These are phyloP conservation scores for Boletus tomentosulus DNA, from an alignment of 768 basidiomycete genomes.

Conservation along the genomic window DNA sequence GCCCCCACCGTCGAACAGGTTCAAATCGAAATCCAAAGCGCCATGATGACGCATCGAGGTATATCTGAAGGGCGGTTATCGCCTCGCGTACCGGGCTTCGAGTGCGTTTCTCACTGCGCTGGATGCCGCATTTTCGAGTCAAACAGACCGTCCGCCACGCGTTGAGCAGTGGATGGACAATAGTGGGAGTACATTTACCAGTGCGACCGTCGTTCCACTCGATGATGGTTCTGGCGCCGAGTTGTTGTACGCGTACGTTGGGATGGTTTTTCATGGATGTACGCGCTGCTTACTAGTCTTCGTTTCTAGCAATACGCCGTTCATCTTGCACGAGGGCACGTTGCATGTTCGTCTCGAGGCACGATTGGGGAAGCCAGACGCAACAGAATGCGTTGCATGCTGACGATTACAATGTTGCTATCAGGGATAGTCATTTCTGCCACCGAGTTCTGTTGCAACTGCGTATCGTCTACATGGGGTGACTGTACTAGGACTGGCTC, in stretches of 20 bases:
- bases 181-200: constrained; percentile 4
- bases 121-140: constrained; percentile 1
- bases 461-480: constrained; percentile 1
- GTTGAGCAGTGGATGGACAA: constrained; percentile 11
- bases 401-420: constrained; percentile 14
- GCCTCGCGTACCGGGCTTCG: constrained; percentile 25
- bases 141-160: constrained; percentile 6
- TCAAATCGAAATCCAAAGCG: constrained; percentile 6
- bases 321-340: constrained; percentile 42
- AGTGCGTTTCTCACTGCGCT: not conserved
- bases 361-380: constrained; percentile 34
- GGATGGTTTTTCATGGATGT: not conserved
- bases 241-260: constrained; percentile 50
- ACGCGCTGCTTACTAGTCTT: not conserved
- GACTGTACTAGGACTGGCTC: constrained; percentile 1
- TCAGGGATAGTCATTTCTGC: too few species aligned
- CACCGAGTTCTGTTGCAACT: not conserved
- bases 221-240: constrained; percentile 40
- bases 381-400: constrained; percentile 44
- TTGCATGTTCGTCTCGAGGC: constrained; percentile 47
- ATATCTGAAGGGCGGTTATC: constrained; percentile 24
- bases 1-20: not conserved
- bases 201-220: constrained; percentile 37
- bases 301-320: constrained; percentile 39
- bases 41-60: constrained; percentile 17